Conservation (phyloP, 164 flowering plant species). For the Berberis vulgaris region DNA sequence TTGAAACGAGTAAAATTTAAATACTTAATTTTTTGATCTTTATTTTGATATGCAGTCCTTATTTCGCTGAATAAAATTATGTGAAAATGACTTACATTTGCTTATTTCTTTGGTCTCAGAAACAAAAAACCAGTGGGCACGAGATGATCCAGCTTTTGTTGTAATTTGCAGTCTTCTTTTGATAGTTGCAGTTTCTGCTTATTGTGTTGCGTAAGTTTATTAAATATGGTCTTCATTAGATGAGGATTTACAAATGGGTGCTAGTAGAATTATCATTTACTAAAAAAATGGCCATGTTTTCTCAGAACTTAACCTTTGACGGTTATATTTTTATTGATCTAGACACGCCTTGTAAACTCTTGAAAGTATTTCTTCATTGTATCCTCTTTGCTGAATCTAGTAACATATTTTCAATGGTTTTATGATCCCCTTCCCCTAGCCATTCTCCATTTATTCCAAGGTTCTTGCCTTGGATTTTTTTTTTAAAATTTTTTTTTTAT, state of each 20-base stretch:
- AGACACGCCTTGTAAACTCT: too few relatives aligned
- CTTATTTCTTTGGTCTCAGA: constrained; percentile 42
- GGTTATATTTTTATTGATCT: too few relatives aligned
- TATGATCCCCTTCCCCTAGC: neutral
- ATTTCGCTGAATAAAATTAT: neutral
- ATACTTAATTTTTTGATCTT: neutral
- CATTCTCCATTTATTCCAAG: neutral
- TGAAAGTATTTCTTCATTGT: neutral
- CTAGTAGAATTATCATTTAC: too few relatives aligned
- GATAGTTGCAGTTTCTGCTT: constrained; percentile 71
- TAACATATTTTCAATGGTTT: neutral
- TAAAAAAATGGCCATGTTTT: too few relatives aligned
- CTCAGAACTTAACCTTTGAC: too few relatives aligned
- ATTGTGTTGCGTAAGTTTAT: constrained; percentile 88
- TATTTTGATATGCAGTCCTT: too few relatives aligned
- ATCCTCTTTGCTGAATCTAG: neutral
- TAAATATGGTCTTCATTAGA: constrained; percentile 1
- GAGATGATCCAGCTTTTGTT: constrained; percentile 99
- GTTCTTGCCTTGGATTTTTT: too few relatives aligned
- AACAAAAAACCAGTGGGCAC: constrained; percentile 99
- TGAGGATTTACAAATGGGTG: too few relatives aligned
- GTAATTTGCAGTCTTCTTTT: constrained; percentile 90
- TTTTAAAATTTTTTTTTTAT: too few relatives aligned
- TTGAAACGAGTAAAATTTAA: too few relatives aligned
- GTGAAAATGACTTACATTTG: constrained; percentile 3